Evolutionary conservation across 805 yeast species (phyloP).

Genomic region (Clavispora fructus): DNA sequence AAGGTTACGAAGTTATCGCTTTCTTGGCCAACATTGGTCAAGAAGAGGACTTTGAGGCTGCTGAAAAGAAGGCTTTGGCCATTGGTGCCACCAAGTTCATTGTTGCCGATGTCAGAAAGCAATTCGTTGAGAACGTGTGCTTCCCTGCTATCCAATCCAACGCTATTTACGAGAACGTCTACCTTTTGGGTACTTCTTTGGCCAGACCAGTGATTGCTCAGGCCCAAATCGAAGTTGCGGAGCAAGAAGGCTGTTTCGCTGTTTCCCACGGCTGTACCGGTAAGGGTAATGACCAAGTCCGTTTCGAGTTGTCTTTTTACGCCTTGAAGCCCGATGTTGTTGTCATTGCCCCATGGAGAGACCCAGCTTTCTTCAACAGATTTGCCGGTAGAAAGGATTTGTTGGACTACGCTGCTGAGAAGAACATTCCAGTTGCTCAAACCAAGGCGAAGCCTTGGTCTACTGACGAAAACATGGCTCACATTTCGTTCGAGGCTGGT

Average conservation of each 20-base stretch:
- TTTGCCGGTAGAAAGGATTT: constrained; percentile 98
- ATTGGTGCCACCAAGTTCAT: constrained; percentile 97
- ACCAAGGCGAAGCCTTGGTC: constrained; percentile 99
- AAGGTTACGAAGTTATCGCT: constrained; percentile 97
- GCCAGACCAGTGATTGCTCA: constrained; percentile 99
- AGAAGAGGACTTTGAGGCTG: constrained; percentile 98
- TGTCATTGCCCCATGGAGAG: constrained; percentile 99
- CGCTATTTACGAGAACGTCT: constrained; percentile 97
- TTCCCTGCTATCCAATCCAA: constrained; percentile 97
- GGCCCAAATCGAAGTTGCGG: constrained; percentile 97
- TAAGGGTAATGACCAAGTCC: constrained; percentile 98
- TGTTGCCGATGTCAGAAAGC: constrained; percentile 88
- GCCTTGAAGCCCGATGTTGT: constrained; percentile 96
- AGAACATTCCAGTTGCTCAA: constrained; percentile 91
- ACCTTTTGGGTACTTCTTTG: constrained; percentile 91
- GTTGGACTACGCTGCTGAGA: constrained; percentile 87
- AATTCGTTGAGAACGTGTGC: constrained; percentile 87
- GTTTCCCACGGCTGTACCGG: constrained; percentile 99
- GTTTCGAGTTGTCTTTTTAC: constrained; percentile 95
- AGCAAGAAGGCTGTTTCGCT: constrained; percentile 95
- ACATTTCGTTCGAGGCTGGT: constrained; percentile 98
- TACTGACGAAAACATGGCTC: constrained; percentile 98
- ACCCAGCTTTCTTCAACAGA: constrained; percentile 87
- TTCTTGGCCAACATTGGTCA: constrained; percentile 98
- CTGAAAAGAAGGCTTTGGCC: constrained; percentile 90